phyloP scores from a whole-genome alignment of 768 basidiomycete species.

The Lyophyllum decastes region DNA sequence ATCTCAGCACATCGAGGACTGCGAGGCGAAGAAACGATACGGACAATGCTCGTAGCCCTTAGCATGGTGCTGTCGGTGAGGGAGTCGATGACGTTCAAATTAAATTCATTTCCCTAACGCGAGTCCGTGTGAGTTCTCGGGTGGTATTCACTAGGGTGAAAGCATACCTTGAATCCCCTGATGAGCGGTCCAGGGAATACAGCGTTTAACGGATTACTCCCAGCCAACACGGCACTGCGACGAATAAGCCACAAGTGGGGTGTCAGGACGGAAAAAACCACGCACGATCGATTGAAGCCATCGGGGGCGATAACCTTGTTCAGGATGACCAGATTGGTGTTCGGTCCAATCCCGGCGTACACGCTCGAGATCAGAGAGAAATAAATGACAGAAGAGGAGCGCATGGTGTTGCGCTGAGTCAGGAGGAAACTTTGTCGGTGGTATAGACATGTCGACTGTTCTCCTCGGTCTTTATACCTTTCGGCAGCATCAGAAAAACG shows the following conservation, averaged over 20 bases:
- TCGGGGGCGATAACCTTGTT: conserved; percentile 49
- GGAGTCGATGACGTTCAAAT: conserved; percentile 42
- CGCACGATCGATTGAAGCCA: conserved; percentile 35
- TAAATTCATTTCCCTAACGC: conserved; percentile 34
- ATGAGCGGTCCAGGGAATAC: conserved; percentile 28
- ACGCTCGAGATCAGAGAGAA: not conserved
- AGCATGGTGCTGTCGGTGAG: conserved; percentile 39
- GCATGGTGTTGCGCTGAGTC: not conserved
- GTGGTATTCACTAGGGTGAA: no score
- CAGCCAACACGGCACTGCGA: conserved; percentile 26
- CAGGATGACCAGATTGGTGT: conserved; percentile 34
- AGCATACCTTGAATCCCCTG: conserved; percentile 23
- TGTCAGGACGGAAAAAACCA: not conserved
- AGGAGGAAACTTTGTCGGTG: no score
- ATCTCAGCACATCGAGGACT: not conserved
- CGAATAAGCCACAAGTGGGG: no score
- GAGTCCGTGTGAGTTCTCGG: not conserved
- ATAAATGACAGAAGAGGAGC: no score
- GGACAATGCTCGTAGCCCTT: conserved; percentile 31
- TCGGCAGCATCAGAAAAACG: no score
- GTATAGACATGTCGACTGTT: no score
- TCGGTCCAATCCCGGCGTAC: conserved; percentile 26
- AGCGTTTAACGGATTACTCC: conserved; percentile 13
- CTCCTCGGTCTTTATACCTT: no score
- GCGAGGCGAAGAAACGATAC: not conserved